These are phyloP conservation scores for Septoria petroselini DNA, from an alignment of 2,329 filamentous ascomycete genomes.

Conservation along the genomic window DNA sequence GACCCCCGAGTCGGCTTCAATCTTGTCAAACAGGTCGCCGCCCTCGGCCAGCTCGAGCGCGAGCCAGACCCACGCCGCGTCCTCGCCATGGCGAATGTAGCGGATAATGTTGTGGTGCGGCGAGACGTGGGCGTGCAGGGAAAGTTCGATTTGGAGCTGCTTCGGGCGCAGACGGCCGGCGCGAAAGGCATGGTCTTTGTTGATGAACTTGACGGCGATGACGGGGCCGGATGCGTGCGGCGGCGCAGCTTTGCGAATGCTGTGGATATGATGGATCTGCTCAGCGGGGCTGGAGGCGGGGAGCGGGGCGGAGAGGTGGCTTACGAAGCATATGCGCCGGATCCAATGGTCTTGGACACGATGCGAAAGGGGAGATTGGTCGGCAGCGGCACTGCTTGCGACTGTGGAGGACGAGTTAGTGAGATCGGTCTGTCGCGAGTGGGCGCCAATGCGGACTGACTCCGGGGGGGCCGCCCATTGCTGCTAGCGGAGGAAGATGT, in stretches of 20 bases:
- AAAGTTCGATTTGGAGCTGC: conserved; percentile 88
- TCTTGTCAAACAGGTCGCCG: conserved; percentile 97
- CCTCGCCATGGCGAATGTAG: conserved; percentile 84
- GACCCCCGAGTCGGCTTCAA: conserved; percentile 96
- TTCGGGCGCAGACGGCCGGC: conserved; percentile 84
- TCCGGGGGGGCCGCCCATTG: conserved; percentile 28
- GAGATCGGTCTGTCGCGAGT: conserved; percentile 8
- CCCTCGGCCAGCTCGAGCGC: conserved; percentile 96
- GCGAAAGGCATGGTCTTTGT: conserved; percentile 89
- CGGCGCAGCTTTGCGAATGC: conserved; percentile 90
- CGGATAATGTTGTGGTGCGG: conserved; percentile 91
- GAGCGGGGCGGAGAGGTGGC: conserved; percentile 31
- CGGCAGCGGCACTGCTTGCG: conserved; percentile 84
- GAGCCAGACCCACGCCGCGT: conserved; percentile 89
- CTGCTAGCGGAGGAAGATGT: conserved; percentile 14
- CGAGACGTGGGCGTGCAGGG: conserved; percentile 75
- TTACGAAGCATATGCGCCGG: conserved; percentile 95
- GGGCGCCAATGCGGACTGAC: conserved; percentile 22
- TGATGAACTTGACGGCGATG: conserved; percentile 97
- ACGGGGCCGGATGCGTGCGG: conserved; percentile 66
- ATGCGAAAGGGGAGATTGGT: conserved; percentile 85
- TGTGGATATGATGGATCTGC: conserved; percentile 39
- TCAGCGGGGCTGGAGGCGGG: neutral
- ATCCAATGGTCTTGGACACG: conserved; percentile 92
- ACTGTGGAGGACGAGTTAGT: conserved; percentile 49